phyloP scores from a whole-genome alignment of 2,329 filamentous ascomycete genomes.

The Fusarium sp. region DNA sequence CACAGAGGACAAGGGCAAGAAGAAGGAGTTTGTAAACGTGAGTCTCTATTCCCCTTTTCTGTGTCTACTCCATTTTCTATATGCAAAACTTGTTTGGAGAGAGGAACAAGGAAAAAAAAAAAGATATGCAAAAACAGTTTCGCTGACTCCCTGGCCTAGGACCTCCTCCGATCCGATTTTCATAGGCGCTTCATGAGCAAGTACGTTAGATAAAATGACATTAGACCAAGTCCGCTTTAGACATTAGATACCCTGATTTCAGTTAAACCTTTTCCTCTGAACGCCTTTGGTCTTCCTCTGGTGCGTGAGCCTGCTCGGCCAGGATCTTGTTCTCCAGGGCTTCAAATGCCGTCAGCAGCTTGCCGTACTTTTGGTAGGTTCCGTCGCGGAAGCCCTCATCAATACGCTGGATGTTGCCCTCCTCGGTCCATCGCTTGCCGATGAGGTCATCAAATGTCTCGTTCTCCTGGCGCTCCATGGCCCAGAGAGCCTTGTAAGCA shows the following conservation, averaged over 20 bases:
- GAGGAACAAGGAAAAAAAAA: background rate
- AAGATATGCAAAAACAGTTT: slow-evolving; percentile 23
- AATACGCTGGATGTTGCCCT: slow-evolving; percentile 84
- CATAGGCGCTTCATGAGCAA: slow-evolving; percentile 95
- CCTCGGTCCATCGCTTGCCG: slow-evolving; percentile 85
- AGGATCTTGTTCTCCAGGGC: slow-evolving; percentile 78
- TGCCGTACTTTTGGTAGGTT: slow-evolving; percentile 82
- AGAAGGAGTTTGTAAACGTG: slow-evolving; percentile 97
- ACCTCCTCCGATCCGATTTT: slow-evolving; percentile 93
- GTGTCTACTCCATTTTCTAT: slow-evolving; percentile 8
- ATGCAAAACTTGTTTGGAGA: background rate
- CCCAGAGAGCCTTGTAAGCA: slow-evolving; percentile 97
- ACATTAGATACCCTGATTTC: slow-evolving; percentile 45
- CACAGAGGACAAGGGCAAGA: slow-evolving; percentile 88
- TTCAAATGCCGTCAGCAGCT: slow-evolving; percentile 80
- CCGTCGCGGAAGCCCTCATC: slow-evolving; percentile 83
- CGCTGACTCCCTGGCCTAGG: slow-evolving; percentile 59
- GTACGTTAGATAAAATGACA: slow-evolving; percentile 64
- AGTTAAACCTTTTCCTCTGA: slow-evolving; percentile 27
- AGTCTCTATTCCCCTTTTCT: slow-evolving; percentile 48
- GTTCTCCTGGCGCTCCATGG: slow-evolving; percentile 73
- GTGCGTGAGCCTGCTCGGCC: slow-evolving; percentile 44
- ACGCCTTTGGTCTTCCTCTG: slow-evolving; percentile 8
- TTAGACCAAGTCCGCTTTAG: slow-evolving; percentile 32
- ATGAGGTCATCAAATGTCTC: slow-evolving; percentile 93